Conservation (phyloP, 352 stramenopile genomes). For the Globisporangium emineosum region DNA sequence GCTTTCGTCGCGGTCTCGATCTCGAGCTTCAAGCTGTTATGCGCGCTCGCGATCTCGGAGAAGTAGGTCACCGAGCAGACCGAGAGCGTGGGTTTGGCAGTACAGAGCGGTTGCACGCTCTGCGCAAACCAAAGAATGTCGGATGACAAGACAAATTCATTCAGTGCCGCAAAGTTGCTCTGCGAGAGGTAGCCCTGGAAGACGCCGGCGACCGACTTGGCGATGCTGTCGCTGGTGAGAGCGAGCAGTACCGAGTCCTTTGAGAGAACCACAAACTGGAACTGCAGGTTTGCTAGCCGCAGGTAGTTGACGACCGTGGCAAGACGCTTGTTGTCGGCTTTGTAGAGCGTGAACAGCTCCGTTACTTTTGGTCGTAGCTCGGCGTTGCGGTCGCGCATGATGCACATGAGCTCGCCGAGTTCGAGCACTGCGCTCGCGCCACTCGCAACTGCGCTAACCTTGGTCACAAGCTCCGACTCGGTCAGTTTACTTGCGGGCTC, state of each 20-base stretch:
- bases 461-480: not conserved
- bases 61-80: not conserved
- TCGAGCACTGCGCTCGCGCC: not conserved
- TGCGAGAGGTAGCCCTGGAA: not conserved
- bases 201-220: not conserved
- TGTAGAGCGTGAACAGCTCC: not conserved
- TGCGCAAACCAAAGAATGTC: not conserved
- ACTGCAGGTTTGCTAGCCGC: not conserved
- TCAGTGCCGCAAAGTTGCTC: not conserved
- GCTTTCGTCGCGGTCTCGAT: not conserved
- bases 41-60: not conserved
- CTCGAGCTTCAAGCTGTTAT: not conserved
- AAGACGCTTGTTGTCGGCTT: not conserved
- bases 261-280: not conserved
- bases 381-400: not conserved
- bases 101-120: not conserved
- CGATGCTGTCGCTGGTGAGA: not conserved
- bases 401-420: conserved; percentile 5
- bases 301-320: conserved; percentile 2
- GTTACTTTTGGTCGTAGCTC: not conserved
- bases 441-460: not conserved
- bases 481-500: not conserved
- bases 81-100: not conserved
- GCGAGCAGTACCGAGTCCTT: not conserved
- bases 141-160: not conserved